Base-by-base conservation (phyloP, 257 asterid species). In the Lycium ferocissimum region DNA sequence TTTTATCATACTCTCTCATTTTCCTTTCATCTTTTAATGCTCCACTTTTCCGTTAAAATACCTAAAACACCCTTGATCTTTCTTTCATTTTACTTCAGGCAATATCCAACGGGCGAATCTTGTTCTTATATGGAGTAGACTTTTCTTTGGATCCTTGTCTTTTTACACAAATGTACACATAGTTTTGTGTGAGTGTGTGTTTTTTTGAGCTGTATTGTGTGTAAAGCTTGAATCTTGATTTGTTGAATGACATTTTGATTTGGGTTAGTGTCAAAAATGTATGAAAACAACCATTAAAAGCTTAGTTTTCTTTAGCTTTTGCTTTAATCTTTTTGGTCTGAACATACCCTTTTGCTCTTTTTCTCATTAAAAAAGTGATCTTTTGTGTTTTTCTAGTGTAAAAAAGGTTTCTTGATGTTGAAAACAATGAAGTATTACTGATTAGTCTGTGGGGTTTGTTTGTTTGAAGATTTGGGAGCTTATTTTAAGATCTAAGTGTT, bases 401-500 rank as follows among this genome's bases (percentile, higher is more conserved):
- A 35, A 54, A 47, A 18, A 17, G 58, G 69, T 54, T 10, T 70
- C 67, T 83, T 37, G 84, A 54, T 53, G 66, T 53, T 51, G 49
- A 53, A 78, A 49, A 53, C 9, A 26, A 65, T 33, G 66, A 51
- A 9, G 65, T 78, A 51, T 78, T 78, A 78, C 49, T 78, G 82
- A 78, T 78, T 78, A 61, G 82, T 53, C 35, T n/a, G 40, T 22
- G 51, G 35, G 45, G 33, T 78, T 78, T 26, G 0, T 0, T 33
- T 78, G 65, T 67, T 84, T 86, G 43, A 47, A 73, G 87, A 51
- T 80, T 83, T 56, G 14, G 20, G 37, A 70, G 83, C 9, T 82
- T 53, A 72, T 45, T 82, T 79, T 86, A 89, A 91, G 98, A 94
- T 95, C 98, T 88, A 58, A 35, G 26, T 15, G 3, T 40, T 66